Evolutionary conservation across 2,329 filamentous ascomycete species (phyloP), one percentile per base, ranked within the genome.

Genomic region (Neonectria hederae): DNA sequence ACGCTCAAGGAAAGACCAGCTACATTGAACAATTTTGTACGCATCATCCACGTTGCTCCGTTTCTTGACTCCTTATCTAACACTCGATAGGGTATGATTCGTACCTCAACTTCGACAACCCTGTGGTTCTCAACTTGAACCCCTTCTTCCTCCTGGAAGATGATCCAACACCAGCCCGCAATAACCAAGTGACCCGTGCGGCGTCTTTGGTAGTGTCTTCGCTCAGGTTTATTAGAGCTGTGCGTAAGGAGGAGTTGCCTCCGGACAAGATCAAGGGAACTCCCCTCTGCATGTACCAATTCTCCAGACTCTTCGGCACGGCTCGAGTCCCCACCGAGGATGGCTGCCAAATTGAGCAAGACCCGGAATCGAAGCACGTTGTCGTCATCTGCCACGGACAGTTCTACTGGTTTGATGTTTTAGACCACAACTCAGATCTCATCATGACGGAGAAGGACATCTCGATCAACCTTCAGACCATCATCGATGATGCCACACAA

Each of bases 21-120:
- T 99, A 97, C 76, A 98, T 99, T 73, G 96, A 98, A 77, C 96
- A 99, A 75, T 99, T 99, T 74, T 99, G 95, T 97, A 87, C 14
- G 65, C 54, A 26, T 13, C 5, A 19, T 17, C 8, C 38, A 4
- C 19, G 43, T 59, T 11, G 14, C 40, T 22, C 5, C 8, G 1
- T 56, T 26, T 22, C 11, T 17, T 38, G n/a, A 49, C 9, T n/a
- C 11, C 28, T 4, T 5, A 19, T 52, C 53, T 71, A 56, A 74
- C 64, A 48, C 4, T 45, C 46, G 4, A 6, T 65, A 97, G 94
- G 94, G 96, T 98, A 98, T 77, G 96, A 99, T 78, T 98, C 96
- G 30, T 99, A 98, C 76, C 85, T 99, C 67, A 98, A 98, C 81
- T 99, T 91, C 76, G 96, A 98, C 77, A 98, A 97, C 75, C 94